Evolutionary conservation across 768 basidiomycete species (phyloP).

Genomic region (Tephrocybe sp.): DNA sequence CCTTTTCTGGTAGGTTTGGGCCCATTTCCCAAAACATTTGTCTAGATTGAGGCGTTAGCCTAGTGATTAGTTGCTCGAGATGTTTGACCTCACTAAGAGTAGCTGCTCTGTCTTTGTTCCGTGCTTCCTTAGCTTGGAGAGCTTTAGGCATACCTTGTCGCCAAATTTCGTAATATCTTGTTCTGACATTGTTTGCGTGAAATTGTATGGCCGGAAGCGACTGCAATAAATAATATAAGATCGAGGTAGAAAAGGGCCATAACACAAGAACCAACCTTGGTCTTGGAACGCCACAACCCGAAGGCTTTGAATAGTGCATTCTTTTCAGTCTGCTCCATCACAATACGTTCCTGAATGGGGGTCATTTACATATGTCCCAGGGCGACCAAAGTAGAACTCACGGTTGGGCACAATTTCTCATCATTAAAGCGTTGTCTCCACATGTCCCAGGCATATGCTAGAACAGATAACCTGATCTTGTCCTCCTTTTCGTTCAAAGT

Average conservation of each 20-base stretch:
- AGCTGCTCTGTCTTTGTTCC: constrained; percentile 53
- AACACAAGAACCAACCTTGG: constrained; percentile 48
- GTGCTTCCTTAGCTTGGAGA: constrained; percentile 62
- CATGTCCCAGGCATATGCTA: constrained; percentile 69
- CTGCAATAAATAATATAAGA: constrained; percentile 32
- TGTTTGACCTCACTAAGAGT: constrained; percentile 53
- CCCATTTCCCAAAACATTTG: constrained; percentile 62
- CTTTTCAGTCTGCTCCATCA: constrained; percentile 57
- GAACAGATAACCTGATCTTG: constrained; percentile 51
- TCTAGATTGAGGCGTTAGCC: constrained; percentile 33
- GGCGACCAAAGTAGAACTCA: constrained; percentile 29
- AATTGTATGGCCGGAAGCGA: constrained; percentile 81
- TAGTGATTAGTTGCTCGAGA: constrained; percentile 8
- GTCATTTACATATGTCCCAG: not conserved
- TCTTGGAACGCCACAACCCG: constrained; percentile 72
- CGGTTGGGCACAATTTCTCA: constrained; percentile 64
- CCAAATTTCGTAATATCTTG: constrained; percentile 67
- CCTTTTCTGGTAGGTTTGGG: constrained; percentile 66
- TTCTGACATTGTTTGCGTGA: constrained; percentile 59
- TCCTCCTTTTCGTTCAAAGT: constrained; percentile 61
- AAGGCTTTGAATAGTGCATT: constrained; percentile 69
- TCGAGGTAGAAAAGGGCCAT: not conserved
- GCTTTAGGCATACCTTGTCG: constrained; percentile 69
- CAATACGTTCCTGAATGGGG: constrained; percentile 53
- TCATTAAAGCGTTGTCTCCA: constrained; percentile 77